Percentiles rank a stretch among this genome's conserved stretches.
These are phyloP conservation scores for Penicillium brasilianum DNA, from an alignment of 2,329 filamentous ascomycete genomes.

Conservation along the genomic window DNA sequence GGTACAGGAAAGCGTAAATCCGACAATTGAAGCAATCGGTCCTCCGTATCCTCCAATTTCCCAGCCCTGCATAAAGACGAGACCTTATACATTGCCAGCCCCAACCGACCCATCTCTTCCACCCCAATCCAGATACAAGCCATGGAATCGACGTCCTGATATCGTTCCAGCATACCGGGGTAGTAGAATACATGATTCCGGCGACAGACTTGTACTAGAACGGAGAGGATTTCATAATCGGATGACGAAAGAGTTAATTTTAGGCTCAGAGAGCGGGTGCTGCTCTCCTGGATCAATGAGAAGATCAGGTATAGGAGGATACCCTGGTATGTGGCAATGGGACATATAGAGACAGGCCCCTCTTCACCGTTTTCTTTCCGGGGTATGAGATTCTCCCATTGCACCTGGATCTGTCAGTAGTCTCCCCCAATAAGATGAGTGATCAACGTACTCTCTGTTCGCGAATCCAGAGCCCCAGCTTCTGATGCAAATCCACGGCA, in stretches of 20 bases:
- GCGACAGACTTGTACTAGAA: background rate
- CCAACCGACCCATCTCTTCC: background rate
- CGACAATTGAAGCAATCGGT: background rate
- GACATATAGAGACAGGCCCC: background rate
- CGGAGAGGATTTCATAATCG: background rate
- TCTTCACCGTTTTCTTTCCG: background rate
- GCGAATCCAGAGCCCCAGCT: background rate
- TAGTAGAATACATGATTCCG: background rate
- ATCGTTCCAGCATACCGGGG: slow-evolving; percentile 1
- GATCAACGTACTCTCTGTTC: background rate
- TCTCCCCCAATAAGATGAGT: too few relatives aligned
- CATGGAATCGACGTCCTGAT: background rate
- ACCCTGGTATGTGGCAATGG: background rate
- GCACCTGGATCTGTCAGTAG: background rate
- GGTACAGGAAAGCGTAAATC: background rate
- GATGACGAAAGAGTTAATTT: background rate
- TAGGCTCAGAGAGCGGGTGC: background rate
- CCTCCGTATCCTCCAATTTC: background rate
- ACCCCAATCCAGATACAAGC: slow-evolving; percentile 3
- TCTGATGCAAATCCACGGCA: background rate
- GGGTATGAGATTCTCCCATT: background rate
- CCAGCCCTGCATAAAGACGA: background rate
- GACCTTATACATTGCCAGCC: background rate
- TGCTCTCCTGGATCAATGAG: background rate
- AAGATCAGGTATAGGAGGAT: background rate